These are phyloP conservation scores for Pyricularia grisea DNA, from an alignment of 2,329 filamentous ascomycete species.

Conservation along the genomic window DNA sequence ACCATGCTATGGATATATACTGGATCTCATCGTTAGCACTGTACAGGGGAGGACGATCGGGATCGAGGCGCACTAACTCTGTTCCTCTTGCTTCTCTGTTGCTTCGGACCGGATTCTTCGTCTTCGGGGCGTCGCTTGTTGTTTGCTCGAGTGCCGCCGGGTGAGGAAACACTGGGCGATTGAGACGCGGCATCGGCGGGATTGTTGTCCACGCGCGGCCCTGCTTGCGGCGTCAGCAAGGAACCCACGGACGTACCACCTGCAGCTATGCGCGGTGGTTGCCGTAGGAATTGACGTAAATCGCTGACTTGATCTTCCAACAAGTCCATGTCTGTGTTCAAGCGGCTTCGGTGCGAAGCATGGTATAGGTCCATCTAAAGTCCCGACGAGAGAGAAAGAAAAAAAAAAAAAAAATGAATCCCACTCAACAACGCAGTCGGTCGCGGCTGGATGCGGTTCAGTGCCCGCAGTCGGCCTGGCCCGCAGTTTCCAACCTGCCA, in stretches of 20 bases:
- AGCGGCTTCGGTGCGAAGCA: neutral
- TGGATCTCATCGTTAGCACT: neutral
- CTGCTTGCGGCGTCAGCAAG: conserved; percentile 14
- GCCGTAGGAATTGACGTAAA: conserved; percentile 26
- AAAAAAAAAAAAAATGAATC: neutral
- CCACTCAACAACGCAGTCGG: neutral
- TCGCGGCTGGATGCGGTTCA: neutral
- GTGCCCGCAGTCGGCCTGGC: neutral
- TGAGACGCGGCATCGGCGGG: conserved; percentile 2
- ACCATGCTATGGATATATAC: neutral
- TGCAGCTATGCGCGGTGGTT: conserved; percentile 10
- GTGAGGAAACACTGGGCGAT: neutral
- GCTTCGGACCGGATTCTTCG: conserved; percentile 31
- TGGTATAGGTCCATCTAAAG: neutral
- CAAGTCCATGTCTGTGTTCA: conserved; percentile 34
- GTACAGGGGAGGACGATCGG: neutral
- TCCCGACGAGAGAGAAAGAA: neutral
- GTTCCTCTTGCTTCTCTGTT: conserved; percentile 52
- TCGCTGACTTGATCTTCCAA: conserved; percentile 45
- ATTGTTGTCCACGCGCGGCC: neutral
- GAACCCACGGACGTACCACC: conserved; percentile 9
- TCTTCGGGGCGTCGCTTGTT: conserved; percentile 29
- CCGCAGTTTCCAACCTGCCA: neutral
- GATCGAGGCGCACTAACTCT: conserved; percentile 29
- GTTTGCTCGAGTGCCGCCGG: neutral